Conservation (phyloP, 495 filamentous ascomycete genomes). For the Neurospora terricola region DNA sequence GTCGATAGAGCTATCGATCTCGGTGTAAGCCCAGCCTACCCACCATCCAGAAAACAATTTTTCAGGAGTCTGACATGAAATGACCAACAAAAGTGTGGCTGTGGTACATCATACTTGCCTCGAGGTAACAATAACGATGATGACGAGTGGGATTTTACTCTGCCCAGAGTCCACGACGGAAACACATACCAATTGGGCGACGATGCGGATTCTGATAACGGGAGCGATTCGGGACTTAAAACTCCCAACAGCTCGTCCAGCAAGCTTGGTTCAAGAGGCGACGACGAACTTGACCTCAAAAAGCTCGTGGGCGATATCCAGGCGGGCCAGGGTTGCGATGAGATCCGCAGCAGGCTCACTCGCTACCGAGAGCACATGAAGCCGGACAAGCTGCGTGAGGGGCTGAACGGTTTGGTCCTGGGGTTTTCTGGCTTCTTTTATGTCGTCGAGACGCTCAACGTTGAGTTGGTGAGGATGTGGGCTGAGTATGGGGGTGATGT, state of each 20-base stretch:
- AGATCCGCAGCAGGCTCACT: conserved; percentile 15
- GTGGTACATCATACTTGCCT: not conserved
- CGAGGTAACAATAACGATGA: not conserved
- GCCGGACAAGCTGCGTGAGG: conserved; percentile 11
- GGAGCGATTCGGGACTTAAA: no score
- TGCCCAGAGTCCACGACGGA: not conserved
- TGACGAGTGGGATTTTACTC: not conserved
- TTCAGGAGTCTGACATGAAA: not conserved
- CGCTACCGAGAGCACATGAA: conserved; percentile 11
- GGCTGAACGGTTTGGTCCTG: conserved; percentile 20
- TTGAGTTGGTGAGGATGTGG: conserved; percentile 24
- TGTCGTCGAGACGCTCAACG: conserved; percentile 31
- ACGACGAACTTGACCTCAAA: conserved; percentile 12
- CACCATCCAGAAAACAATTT: not conserved
- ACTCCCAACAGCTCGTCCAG: not conserved
- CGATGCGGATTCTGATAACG: no score
- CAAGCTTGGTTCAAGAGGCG: not conserved
- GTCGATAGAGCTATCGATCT: not conserved
- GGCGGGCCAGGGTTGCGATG: conserved; percentile 6
- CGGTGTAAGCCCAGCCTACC: not conserved
- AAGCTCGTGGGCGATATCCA: conserved; percentile 20
- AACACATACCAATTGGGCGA: not conserved
- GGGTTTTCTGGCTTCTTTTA: conserved; percentile 38
- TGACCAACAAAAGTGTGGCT: not conserved
- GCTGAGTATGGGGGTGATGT: conserved; percentile 27